Evolutionary conservation across 2,329 filamentous ascomycete species (phyloP), one percentile per base, ranked within the genome.

Genomic region (Penicillium decumbens): DNA sequence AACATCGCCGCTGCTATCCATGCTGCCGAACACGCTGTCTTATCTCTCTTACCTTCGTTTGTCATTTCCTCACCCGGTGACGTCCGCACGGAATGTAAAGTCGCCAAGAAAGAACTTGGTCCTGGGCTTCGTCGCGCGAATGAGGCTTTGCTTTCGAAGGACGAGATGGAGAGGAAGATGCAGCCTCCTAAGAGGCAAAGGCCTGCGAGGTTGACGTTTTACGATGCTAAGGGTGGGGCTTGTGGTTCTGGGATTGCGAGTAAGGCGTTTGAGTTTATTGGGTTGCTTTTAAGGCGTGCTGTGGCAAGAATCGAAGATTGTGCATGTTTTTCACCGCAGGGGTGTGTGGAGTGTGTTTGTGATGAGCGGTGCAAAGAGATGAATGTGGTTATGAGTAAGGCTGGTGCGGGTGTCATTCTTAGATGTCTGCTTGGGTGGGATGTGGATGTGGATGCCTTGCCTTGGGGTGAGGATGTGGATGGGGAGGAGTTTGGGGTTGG

Each of bases 301-400:
- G 79, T 93, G 32, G 77, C 82, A 49, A 78, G 93, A 6, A 83
- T 97, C 5, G 83, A 88, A 63, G 77, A 75, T 1, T 98, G 93
- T 62, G 74, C 77, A 33, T 97, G 91, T 63, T 71, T 82, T 9
- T 62, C 56, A 5, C 67, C 71, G 3, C 81, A 86, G 50, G 93
- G 93, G 0, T 97, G 93, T 69, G 73, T 92, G 20, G 92, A 95
- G 69, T 98, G 93, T 69, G 90, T 95, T 38, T 89, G 87, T 55
- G 87, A 85, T 54, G 88, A 95, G 68, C 73, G 82, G 47, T 97
- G 93, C 68, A 89, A 87, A 68, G 83, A 95, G 69, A 81, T 83
- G 46, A 96, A 96, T 65, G 82, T 88, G 63, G 90, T 97, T 8
- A 93, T 96, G 86, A 93, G 88, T 64, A 97, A 96, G 70, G 88